Conservation (phyloP, 805 yeast species). For the Nakazawaea molendinolei region DNA sequence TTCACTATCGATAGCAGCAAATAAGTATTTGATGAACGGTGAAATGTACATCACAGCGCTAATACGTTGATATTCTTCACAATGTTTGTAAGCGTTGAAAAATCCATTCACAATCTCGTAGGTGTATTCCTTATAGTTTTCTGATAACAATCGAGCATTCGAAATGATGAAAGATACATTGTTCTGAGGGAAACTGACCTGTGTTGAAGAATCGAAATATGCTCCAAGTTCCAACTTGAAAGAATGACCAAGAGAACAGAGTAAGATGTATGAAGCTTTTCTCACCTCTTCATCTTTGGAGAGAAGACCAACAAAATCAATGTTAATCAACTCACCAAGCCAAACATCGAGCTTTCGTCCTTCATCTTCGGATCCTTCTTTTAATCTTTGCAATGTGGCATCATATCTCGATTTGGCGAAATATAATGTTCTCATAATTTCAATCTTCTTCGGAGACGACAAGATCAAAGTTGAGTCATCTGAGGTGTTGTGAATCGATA, state of each 20-base stretch:
- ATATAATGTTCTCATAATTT: constrained; percentile 64
- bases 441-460: constrained; percentile 44
- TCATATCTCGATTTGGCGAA: constrained; percentile 45
- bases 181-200: constrained; percentile 62
- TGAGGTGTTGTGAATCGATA: constrained; percentile 33
- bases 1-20: constrained; percentile 45
- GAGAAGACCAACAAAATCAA: constrained; percentile 64
- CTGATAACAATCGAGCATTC: constrained; percentile 52
- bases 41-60: constrained; percentile 46
- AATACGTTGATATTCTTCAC: constrained; percentile 27
- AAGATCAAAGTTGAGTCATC: constrained; percentile 32
- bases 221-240: constrained; percentile 57
- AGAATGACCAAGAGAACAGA: constrained; percentile 54
- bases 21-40: constrained; percentile 72
- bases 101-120: constrained; percentile 45
- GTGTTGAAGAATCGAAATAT: constrained; percentile 46
- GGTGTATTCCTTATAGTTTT: constrained; percentile 50
- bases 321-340: constrained; percentile 56
- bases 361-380: constrained; percentile 17
- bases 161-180: constrained; percentile 53
- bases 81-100: constrained; percentile 42
- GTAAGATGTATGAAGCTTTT: constrained; percentile 53
- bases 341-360: constrained; percentile 29
- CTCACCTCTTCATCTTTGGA: constrained; percentile 53
- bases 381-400: constrained; percentile 4